Percentiles rank a stretch among this genome's conserved stretches.
These are phyloP conservation scores for Eremomyces bilateralis DNA, from an alignment of 495 filamentous ascomycete species.

Conservation along the genomic window DNA sequence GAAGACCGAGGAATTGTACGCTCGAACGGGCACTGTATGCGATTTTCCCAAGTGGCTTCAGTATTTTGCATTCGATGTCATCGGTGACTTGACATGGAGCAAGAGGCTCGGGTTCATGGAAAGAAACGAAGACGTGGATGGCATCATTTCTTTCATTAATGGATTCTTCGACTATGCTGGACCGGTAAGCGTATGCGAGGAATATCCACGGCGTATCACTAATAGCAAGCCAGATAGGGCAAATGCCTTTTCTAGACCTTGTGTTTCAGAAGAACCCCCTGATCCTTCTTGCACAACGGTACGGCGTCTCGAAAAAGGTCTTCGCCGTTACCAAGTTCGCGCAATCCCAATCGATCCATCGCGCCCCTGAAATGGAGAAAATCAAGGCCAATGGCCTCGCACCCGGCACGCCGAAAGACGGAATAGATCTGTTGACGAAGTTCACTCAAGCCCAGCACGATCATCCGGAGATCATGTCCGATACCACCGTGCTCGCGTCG, in stretches of 20 bases:
- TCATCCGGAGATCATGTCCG: constrained; percentile 40
- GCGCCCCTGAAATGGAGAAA: constrained; percentile 23
- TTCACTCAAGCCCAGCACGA: constrained; percentile 26
- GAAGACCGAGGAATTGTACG: constrained; percentile 40
- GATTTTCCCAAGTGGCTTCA: constrained; percentile 56
- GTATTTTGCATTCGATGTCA: constrained; percentile 60
- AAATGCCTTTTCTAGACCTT: constrained; percentile 30
- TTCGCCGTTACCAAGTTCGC: constrained; percentile 43
- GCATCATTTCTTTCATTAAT: constrained; percentile 21
- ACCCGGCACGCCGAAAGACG: constrained; percentile 10
- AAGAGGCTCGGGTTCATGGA: constrained; percentile 21
- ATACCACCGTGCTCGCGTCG: constrained; percentile 40
- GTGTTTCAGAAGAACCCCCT: constrained; percentile 31
- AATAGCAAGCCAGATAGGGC: constrained; percentile 17
- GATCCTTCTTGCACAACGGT: constrained; percentile 15
- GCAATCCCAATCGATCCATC: constrained; percentile 30
- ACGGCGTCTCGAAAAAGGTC: constrained; percentile 28
- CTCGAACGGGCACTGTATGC: constrained; percentile 26
- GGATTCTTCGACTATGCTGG: constrained; percentile 26
- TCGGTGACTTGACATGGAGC: constrained; percentile 29
- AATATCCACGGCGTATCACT: background rate
- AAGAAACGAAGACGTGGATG: constrained; percentile 20
- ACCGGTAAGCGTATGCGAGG: constrained; percentile 14
- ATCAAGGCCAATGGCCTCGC: constrained; percentile 15
- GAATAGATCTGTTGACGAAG: constrained; percentile 24